Evolutionary conservation across 768 basidiomycete genomes (phyloP).

Genomic region (Phaffia tasmanica): DNA sequence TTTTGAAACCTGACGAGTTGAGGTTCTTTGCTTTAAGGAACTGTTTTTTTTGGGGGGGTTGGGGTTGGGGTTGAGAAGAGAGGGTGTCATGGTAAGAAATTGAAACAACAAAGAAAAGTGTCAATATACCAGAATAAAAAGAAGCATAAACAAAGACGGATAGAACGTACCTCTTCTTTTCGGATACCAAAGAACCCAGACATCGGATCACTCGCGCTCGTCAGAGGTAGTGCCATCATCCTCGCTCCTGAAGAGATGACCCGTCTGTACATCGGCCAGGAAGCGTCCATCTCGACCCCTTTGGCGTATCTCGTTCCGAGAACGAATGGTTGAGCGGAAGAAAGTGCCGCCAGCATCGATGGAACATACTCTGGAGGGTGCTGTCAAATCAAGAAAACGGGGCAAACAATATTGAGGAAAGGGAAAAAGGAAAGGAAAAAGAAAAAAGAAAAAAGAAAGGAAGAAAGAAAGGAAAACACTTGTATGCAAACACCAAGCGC

Average conservation of each 20-base stretch:
- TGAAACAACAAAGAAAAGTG: not conserved
- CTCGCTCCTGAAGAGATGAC: constrained; percentile 33
- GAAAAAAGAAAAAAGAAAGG: too few species aligned
- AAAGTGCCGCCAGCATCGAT: constrained; percentile 28
- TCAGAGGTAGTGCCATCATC: constrained; percentile 30
- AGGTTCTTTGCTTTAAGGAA: constrained; percentile 28
- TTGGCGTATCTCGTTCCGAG: constrained; percentile 32
- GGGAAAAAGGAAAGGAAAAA: not conserved
- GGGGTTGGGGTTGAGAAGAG: not conserved
- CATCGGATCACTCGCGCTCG: constrained; percentile 33
- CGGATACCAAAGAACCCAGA: constrained; percentile 33
- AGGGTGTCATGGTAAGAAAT: not conserved
- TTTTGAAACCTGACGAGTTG: constrained; percentile 34
- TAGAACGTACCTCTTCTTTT: constrained; percentile 29
- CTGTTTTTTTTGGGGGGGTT: constrained; percentile 11
- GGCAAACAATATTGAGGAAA: not conserved
- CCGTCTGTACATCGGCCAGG: constrained; percentile 32
- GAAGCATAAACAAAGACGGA: not conserved
- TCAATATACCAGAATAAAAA: not conserved
- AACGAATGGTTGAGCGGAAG: constrained; percentile 27
- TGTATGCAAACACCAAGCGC: not conserved
- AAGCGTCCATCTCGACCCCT: constrained; percentile 31
- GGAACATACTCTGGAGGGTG: constrained; percentile 31
- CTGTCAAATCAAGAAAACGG: not conserved
- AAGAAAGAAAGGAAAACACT: constrained; percentile 1